phyloP scores from a whole-genome alignment of 179 eudicot genomes.

The Spinacia oleracea region DNA sequence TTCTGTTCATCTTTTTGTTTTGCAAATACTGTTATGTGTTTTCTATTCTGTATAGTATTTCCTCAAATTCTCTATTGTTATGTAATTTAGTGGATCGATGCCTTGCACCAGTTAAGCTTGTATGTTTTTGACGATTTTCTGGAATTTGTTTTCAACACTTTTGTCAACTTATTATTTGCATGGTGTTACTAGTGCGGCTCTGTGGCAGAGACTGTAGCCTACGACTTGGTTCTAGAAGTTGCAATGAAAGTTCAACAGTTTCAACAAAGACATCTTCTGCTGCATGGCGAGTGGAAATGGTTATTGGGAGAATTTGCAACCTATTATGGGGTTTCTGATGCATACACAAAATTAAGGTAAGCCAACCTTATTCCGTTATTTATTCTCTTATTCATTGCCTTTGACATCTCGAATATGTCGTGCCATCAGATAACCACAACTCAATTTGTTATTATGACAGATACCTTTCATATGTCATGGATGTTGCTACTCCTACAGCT shows the following conservation, averaged over 20 bases:
- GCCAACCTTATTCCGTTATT: conserved; percentile 10
- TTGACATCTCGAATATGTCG: conserved; percentile 4
- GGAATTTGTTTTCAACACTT: not conserved
- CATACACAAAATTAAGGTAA: conserved; percentile 88
- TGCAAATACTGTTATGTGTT: not conserved
- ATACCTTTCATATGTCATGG: conserved; percentile 96
- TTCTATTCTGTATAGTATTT: not conserved
- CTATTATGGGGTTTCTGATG: conserved; percentile 91
- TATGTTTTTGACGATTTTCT: not conserved
- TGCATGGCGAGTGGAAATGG: conserved; percentile 97
- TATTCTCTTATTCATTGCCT: not conserved
- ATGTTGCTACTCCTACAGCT: conserved; percentile 98
- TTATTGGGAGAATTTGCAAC: conserved; percentile 83
- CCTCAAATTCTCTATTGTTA: not conserved
- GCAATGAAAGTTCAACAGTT: conserved; percentile 95
- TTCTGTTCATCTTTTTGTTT: not conserved
- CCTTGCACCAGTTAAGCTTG: not conserved
- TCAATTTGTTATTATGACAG: conserved; percentile 38
- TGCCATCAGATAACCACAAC: not conserved
- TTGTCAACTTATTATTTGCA: not conserved
- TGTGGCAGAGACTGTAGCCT: conserved; percentile 97
- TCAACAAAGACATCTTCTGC: conserved; percentile 74
- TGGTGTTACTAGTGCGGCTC: conserved; percentile 66
- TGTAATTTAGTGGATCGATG: not conserved
- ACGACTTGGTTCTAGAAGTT: conserved; percentile 83